Base-by-base conservation (phyloP, 1,139 yeast species). In the Magnusiomyces suaveolens region DNA sequence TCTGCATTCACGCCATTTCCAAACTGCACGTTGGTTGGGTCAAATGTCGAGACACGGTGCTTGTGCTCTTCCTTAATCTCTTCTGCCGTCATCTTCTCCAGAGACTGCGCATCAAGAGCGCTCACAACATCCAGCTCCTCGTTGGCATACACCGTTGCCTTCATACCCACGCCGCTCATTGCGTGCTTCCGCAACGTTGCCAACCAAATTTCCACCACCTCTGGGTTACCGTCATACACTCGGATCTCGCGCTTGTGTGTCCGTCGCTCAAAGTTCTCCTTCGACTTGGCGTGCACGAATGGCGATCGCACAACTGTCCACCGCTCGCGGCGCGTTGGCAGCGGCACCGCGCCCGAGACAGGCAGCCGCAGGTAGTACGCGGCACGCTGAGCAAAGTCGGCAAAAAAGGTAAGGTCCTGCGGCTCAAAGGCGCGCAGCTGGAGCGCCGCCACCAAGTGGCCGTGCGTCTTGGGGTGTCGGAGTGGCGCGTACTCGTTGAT, bases 241-340 rank as follows among this genome's bases (percentile, higher is more conserved):
- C 77, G 76, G 60, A 92, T 74, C 60, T 80, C 71, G 59, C 95
- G 80, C 64, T 84, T 81, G 68, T 81, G 87, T 0, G 97, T 92
- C 54, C 81, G 78, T 73, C 97, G 82, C 73, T 87, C 87, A 73
- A 87, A 92, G 74, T 92, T 92, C 72, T 92, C 96, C 72, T 92
- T 92, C 10, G 95, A 79, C 69, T 90, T 90, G 54, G 97, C 95
- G 67, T 87, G 95, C 38, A 87, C 96, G 69, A 92, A 92, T 1
- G 97, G 97, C 2, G 96, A 84, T 68, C 85, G 81, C 63, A 86
- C 88, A 54, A 92, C 96, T 0, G 98, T 92, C 87, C 96, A 92
- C 62, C 89, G 81, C 70, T 90, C 94, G 50, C 87, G 81, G 67
- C 82, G 84, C 24, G 81, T 77, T 38, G 86, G 84, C 58, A 83